Conservation (phyloP, 2,329 filamentous ascomycete genomes). For the Coccinonectria pachysandricola region DNA sequence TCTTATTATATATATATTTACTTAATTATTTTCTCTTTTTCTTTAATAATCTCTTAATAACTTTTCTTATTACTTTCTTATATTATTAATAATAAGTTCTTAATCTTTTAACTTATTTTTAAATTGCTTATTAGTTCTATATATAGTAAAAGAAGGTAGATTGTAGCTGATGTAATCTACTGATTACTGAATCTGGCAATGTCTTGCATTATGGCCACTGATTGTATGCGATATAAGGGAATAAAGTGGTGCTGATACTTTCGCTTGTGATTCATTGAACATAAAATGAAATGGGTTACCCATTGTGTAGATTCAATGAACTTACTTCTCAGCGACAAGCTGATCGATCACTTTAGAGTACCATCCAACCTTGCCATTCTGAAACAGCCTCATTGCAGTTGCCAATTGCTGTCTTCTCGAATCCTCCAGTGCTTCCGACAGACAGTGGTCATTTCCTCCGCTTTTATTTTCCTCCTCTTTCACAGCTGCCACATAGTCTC, state of each 20-base stretch:
- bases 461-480: conserved; percentile 3
- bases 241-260: background rate
- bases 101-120: no score
- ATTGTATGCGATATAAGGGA: conserved; percentile 1
- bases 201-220: background rate
- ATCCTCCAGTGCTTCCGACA: conserved; percentile 2
- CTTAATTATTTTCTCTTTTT: no score
- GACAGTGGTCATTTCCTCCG: conserved; percentile 4
- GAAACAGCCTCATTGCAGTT: conserved; percentile 4
- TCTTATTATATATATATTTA: no score
- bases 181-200: background rate
- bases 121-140: no score
- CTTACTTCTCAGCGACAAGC: conserved; percentile 1
- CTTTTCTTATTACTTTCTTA: no score
- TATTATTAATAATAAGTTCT: no score
- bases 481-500: conserved; percentile 2
- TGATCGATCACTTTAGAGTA: conserved; percentile 4
- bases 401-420: conserved; percentile 2
- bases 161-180: conserved; percentile 1
- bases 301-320: background rate
- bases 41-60: no score
- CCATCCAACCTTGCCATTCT: conserved; percentile 1
- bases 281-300: background rate
- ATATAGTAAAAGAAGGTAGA: conserved; percentile 1
- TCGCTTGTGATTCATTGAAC: background rate